Base-by-base conservation (phyloP, 2,329 filamentous ascomycete genomes). In the Fusarium dimerum region DNA sequence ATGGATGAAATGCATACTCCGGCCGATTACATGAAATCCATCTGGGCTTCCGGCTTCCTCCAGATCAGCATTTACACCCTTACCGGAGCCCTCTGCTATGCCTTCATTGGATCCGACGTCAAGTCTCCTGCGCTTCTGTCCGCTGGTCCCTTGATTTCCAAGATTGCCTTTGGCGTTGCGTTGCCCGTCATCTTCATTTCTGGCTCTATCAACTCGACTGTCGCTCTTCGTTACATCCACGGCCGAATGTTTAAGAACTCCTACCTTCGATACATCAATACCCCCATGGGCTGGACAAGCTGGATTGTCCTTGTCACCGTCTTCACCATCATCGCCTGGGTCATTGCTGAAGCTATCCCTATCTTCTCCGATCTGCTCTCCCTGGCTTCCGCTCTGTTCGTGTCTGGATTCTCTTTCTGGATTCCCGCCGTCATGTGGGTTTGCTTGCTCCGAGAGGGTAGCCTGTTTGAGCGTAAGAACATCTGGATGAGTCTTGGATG, bases 401-500 rank as follows among this genome's bases (percentile, higher is more conserved):
- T 36, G 13, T 36, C 32, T 15, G 32, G 32, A 3, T 36, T 36
- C 32, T 36, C 32, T 12, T 36, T 36, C 32, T 36, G 32, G 32
- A 36, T 36, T 15, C 13, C 32, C 11, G 10, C 32, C 9, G 13
- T 36, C 32, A 36, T 36, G 32, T 12, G 32, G 32, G 10, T 36
- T 15, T 15, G 13, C 10, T 9, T 36, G 10, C 13, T 36, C 10
- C 10, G 13, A 15, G 32, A 36, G 13, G 32, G 32, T 11, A 36
- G 32, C 32, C 13, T 11, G 32, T 36, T 12, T 36, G 32, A 36
- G 13, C 10, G 13, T 4, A 36, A 36, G 32, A 36, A 36, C 32
- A 26, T 26, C 20, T 26, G 20, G 20, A 52, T 60, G 41, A 61
- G 57, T 18, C 38, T 60, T 12, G 57, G 57, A 17, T 46, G 54